These are phyloP conservation scores for Avena eriantha DNA, from an alignment of 176 grass and related monocot species.

Conservation along the genomic window DNA sequence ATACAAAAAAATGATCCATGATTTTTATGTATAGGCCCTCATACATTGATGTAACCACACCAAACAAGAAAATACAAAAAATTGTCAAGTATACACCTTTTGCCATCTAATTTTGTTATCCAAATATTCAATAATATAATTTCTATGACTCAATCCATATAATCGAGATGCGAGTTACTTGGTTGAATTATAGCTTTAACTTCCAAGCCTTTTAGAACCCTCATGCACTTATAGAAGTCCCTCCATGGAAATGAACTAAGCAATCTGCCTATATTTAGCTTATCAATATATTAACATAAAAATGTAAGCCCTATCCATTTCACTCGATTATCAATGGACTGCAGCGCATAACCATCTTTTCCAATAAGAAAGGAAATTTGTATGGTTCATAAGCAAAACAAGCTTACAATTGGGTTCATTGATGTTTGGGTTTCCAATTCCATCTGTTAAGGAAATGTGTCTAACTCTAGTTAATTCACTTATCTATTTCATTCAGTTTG, in stretches of 20 bases:
- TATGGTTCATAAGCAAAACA: neutral
- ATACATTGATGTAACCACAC: neutral
- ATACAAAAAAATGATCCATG: conserved; percentile 23
- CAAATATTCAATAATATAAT: conserved; percentile 12
- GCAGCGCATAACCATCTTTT: neutral
- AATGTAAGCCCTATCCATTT: neutral
- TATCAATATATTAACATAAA: neutral
- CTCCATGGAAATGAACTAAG: neutral
- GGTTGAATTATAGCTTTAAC: neutral
- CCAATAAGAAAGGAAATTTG: neutral
- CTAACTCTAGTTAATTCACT: neutral
- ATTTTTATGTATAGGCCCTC: neutral
- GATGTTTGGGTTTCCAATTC: neutral
- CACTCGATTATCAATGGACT: neutral
- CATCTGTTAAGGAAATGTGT: neutral
- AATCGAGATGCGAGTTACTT: neutral
- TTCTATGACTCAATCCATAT: neutral
- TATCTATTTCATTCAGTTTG: neutral
- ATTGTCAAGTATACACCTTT: neutral
- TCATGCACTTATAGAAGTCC: conserved; percentile 1
- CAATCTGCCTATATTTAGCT: neutral
- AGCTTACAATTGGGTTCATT: neutral
- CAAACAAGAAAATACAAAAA: neutral
- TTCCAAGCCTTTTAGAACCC: neutral
- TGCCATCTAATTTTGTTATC: neutral